Conservation (phyloP, 257 asterid species). For the Buddleja alternifolia region DNA sequence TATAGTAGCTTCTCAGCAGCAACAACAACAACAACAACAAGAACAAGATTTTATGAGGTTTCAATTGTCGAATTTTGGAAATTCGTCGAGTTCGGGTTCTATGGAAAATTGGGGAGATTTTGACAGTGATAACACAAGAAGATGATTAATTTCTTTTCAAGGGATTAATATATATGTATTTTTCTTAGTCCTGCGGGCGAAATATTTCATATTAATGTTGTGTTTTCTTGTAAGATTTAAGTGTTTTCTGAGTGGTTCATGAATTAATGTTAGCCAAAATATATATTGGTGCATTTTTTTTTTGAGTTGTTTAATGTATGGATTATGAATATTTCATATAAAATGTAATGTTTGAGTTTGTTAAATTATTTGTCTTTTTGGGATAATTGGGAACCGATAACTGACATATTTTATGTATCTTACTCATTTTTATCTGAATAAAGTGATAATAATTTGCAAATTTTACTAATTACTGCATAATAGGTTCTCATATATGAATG, state of each 20-base stretch:
- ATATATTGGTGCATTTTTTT: not conserved
- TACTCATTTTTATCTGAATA: too few species aligned
- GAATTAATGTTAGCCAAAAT: not conserved
- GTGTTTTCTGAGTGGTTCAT: not conserved
- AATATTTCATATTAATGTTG: too few species aligned
- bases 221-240: too few species aligned
- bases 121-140: constrained; percentile 30
- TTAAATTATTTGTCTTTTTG: not conserved
- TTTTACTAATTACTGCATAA: too few species aligned
- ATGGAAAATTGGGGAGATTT: constrained; percentile 44
- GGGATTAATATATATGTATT: not conserved
- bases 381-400: too few species aligned
- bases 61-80: constrained; percentile 36
- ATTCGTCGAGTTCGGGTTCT: constrained; percentile 35
- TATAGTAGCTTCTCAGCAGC: constrained; percentile 20
- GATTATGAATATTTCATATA: not conserved
- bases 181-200: too few species aligned
- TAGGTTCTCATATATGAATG: too few species aligned
- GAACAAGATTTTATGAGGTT: constrained; percentile 37
- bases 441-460: too few species aligned
- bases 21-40: constrained; percentile 34
- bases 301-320: not conserved
- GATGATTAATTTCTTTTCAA: constrained; percentile 32
- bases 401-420: too few species aligned
- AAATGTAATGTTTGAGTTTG: not conserved